phyloP scores from a whole-genome alignment of 768 basidiomycete genomes.

The Lactarius trivialis region DNA sequence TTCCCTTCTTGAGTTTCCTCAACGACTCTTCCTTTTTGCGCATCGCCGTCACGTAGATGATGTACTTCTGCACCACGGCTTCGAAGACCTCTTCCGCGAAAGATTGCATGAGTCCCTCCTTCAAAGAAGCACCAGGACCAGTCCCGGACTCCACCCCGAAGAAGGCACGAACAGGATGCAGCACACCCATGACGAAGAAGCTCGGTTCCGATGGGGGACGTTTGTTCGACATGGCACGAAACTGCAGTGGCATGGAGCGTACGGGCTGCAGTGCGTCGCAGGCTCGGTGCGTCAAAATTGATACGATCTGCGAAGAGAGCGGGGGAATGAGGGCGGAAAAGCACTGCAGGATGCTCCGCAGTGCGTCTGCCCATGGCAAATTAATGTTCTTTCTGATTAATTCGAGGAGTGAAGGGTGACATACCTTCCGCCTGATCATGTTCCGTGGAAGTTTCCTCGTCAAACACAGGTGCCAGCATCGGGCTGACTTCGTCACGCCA shows the following conservation, averaged over 20 bases:
- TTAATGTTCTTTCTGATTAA: background rate
- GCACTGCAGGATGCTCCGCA: constrained; percentile 45
- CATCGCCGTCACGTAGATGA: constrained; percentile 71
- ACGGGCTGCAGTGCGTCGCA: constrained; percentile 81
- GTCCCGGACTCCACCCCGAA: constrained; percentile 54
- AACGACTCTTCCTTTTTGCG: constrained; percentile 91
- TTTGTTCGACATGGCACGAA: constrained; percentile 76
- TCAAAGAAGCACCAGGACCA: constrained; percentile 56
- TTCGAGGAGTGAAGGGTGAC: constrained; percentile 8
- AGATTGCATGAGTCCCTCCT: constrained; percentile 42
- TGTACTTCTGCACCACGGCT: constrained; percentile 60
- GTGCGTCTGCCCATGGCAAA: constrained; percentile 38
- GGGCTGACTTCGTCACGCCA: constrained; percentile 65
- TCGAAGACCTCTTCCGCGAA: constrained; percentile 65
- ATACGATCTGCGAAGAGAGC: constrained; percentile 56
- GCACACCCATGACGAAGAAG: constrained; percentile 74
- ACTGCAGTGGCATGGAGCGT: constrained; percentile 83
- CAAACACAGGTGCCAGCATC: constrained; percentile 46
- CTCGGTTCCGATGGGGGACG: constrained; percentile 72
- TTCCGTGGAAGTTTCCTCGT: constrained; percentile 28
- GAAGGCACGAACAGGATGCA: constrained; percentile 72
- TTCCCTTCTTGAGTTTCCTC: constrained; percentile 79
- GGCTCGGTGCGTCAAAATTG: constrained; percentile 72
- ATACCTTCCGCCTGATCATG: constrained; percentile 46
- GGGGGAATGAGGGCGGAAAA: constrained; percentile 49